Evolutionary conservation across 257 asterid species (phyloP).

Genomic region (Striga asiatica): DNA sequence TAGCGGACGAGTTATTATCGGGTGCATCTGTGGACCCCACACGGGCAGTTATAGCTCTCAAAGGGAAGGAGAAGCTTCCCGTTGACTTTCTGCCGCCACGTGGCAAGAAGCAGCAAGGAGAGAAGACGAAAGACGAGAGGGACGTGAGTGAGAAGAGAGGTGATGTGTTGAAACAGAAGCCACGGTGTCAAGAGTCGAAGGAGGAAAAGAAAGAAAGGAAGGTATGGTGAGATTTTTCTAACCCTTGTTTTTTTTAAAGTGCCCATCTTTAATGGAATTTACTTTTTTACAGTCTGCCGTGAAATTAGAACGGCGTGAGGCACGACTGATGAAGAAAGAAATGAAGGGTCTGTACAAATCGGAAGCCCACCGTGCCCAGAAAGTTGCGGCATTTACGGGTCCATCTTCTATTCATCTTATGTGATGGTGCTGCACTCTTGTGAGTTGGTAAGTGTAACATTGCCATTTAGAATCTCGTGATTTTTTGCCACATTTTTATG

Average conservation of each 20-base stretch:
- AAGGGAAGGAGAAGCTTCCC: constrained; percentile 79
- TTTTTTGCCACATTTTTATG: not conserved
- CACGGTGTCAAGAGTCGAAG: constrained; percentile 62
- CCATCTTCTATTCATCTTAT: constrained; percentile 85
- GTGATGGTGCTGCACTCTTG: constrained; percentile 31
- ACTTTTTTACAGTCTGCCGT: constrained; percentile 59
- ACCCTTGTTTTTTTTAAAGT: not conserved
- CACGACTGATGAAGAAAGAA: constrained; percentile 70
- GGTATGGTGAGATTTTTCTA: constrained; percentile 28
- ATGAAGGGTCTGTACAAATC: constrained; percentile 57
- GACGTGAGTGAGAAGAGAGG: constrained; percentile 23
- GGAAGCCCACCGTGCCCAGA: constrained; percentile 81
- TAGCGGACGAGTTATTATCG: constrained; percentile 40
- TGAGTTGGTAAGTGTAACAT: constrained; percentile 1
- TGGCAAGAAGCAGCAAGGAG: constrained; percentile 29
- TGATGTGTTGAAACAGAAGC: constrained; percentile 46
- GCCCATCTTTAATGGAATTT: not conserved
- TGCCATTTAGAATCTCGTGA: no score
- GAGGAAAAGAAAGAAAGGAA: constrained; percentile 95
- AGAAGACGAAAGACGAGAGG: constrained; percentile 32
- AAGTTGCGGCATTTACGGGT: constrained; percentile 79
- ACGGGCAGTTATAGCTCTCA: constrained; percentile 48
- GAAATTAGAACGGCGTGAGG: constrained; percentile 85
- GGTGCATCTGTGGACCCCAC: constrained; percentile 28
- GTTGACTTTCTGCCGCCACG: constrained; percentile 68